Base-by-base conservation (phyloP, 495 filamentous ascomycete species). In the Sporormia fimetaria region DNA sequence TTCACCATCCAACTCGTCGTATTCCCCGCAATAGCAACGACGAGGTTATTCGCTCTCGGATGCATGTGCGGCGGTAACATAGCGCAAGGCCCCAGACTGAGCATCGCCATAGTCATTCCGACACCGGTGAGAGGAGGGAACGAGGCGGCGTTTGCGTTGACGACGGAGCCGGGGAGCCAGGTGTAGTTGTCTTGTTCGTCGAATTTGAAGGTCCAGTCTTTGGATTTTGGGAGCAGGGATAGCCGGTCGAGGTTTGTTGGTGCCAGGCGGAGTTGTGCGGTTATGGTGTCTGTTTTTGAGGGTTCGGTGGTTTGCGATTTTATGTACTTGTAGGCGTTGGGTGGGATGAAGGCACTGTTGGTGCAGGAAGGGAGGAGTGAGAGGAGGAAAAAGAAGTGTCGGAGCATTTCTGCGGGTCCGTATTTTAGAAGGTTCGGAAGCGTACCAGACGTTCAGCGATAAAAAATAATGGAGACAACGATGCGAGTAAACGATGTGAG, bases 131-230 rank as follows among this genome's bases (percentile, higher is more conserved):
- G 24, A 21, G 49, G 31, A 8, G 57, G 55, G 60, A 63, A 64
- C 22, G 60, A 62, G 1, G 59, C 62, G 1, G 60, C 60, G 35
- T 63, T 63, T 32, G 59, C 60, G 44, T 66, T 66, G 37, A 58
- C 46, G 41, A 66, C 63, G 14, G 39, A 43, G 12, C 63, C 63
- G 4, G 62, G 62, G 8, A 32, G 1, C 41, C 58, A 61, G 27
- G 50, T 60, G 37, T 59, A 60, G 22, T 34, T 40, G 10, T 42
- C 32, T 40, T 63, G 28, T 29, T 42, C 44, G 16, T 31, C 58
- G 55, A 68, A 70, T 52, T 70, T 59, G 44, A 65, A 73, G 45
- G 59, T 21, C 50, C 65, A 70, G 47, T 61, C 60, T 4, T 47
- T 33, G 42, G 66, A 47, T 11, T 16, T 38, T 20, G 55, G 43